phyloP scores from a whole-genome alignment of 805 yeast species.

The Starmerella sp. region DNA sequence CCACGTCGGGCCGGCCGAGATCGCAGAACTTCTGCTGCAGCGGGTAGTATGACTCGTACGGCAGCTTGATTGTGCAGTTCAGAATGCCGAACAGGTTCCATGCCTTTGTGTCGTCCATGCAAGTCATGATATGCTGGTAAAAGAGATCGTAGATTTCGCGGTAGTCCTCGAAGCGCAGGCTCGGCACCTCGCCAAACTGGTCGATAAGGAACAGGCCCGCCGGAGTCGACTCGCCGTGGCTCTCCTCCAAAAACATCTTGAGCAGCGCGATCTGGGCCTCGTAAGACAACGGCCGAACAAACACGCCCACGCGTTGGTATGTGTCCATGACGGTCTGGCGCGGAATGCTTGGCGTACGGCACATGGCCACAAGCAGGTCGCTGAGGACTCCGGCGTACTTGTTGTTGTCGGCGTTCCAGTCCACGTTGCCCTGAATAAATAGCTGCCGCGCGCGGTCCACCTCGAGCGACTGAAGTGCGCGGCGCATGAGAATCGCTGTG shows the following conservation, averaged over 20 bases:
- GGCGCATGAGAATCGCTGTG: constrained; percentile 30
- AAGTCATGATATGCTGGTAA: constrained; percentile 35
- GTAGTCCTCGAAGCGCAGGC: constrained; percentile 24
- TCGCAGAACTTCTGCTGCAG: constrained; percentile 45
- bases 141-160: constrained; percentile 36
- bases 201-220: constrained; percentile 34
- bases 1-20: constrained; percentile 46
- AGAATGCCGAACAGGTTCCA: constrained; percentile 52
- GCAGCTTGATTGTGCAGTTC: constrained; percentile 44
- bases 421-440: constrained; percentile 34
- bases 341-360: constrained; percentile 25
- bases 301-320: constrained; percentile 36
- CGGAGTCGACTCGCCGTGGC: constrained; percentile 28
- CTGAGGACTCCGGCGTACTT: constrained; percentile 21
- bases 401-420: constrained; percentile 35
- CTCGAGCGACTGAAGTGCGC: constrained; percentile 27
- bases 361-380: constrained; percentile 26
- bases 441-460: constrained; percentile 27
- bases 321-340: constrained; percentile 26
- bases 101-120: constrained; percentile 34
- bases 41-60: constrained; percentile 48
- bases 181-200: constrained; percentile 33
- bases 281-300: constrained; percentile 32
- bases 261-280: constrained; percentile 34
- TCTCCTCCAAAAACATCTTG: constrained; percentile 30